phyloP scores from a whole-genome alignment of 805 yeast genomes.

The Cyberlindnera maritima region DNA sequence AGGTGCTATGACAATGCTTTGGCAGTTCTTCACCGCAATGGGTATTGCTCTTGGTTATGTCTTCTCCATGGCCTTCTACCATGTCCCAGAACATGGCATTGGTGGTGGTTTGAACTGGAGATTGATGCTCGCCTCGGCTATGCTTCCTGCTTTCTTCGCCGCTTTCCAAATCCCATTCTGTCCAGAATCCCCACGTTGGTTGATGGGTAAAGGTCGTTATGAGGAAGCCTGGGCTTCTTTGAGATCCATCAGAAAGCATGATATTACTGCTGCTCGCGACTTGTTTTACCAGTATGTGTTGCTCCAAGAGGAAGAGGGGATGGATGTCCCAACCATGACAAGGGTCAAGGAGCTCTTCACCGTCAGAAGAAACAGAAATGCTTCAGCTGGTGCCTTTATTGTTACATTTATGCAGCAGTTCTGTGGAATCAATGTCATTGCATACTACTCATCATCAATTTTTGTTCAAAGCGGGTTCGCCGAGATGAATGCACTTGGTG shows the following conservation, averaged over 20 bases:
- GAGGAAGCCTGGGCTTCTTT: slow-evolving; percentile 55
- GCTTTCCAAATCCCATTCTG: slow-evolving; percentile 60
- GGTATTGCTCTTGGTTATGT: slow-evolving; percentile 75
- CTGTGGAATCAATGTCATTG: slow-evolving; percentile 87
- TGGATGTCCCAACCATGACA: slow-evolving; percentile 42
- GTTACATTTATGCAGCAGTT: slow-evolving; percentile 90
- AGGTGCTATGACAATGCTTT: slow-evolving; percentile 69
- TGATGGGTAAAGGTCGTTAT: slow-evolving; percentile 68
- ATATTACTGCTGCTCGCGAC: slow-evolving; percentile 67
- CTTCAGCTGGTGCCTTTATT: slow-evolving; percentile 74
- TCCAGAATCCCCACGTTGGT: slow-evolving; percentile 78
- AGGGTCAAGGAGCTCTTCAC: slow-evolving; percentile 59
- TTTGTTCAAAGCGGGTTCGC: slow-evolving; percentile 66
- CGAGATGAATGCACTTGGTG: slow-evolving; percentile 61
- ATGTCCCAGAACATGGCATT: slow-evolving; percentile 38
- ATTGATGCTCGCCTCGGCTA: slow-evolving; percentile 65
- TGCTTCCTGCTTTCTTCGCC: slow-evolving; percentile 63
- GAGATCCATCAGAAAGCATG: slow-evolving; percentile 44
- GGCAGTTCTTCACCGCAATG: slow-evolving; percentile 74
- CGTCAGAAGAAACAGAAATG: slow-evolving; percentile 79
- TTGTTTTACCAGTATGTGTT: slow-evolving; percentile 65
- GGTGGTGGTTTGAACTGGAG: slow-evolving; percentile 59
- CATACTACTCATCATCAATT: slow-evolving; percentile 78
- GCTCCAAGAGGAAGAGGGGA: slow-evolving; percentile 58
- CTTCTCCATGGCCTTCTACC: slow-evolving; percentile 59